A percentile compares a stretch with the other conserved stretches of the same genome.
Conservation (phyloP, 768 basidiomycete genomes). For the Rhodotorula paludigena region DNA sequence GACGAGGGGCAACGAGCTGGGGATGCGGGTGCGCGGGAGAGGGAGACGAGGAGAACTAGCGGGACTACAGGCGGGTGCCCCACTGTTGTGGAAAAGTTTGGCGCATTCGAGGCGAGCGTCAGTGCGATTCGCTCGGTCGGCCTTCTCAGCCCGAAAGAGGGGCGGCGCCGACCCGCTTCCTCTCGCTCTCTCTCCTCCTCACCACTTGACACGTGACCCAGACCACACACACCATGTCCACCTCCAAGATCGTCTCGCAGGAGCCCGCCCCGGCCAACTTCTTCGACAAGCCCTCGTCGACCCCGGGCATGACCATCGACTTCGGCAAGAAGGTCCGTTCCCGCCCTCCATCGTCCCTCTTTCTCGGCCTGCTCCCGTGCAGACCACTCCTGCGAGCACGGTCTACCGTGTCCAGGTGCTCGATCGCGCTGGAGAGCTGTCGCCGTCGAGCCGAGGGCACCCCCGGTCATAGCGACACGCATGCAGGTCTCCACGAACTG, state of each 20-base stretch:
- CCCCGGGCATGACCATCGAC: constrained; percentile 32
- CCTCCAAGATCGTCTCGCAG: constrained; percentile 27
- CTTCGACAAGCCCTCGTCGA: constrained; percentile 16
- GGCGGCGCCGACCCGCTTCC: background rate
- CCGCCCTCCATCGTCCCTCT: background rate
- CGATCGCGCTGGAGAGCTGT: no score
- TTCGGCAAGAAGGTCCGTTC: constrained; percentile 21
- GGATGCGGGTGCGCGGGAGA: no score
- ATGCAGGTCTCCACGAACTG: no score
- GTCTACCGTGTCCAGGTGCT: no score
- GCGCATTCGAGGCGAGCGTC: no score
- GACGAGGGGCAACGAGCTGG: no score
- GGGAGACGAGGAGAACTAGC: no score
- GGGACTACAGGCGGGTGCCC: no score
- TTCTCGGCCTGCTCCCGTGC: background rate
- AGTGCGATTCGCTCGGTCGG: background rate
- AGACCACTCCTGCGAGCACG: background rate
- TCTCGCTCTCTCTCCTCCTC: background rate
- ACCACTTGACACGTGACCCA: background rate
- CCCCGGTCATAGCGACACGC: background rate
- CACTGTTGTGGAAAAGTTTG: no score
- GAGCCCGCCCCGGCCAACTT: constrained; percentile 22
- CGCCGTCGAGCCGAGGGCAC: no score
- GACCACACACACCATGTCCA: constrained; percentile 16
- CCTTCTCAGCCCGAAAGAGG: background rate